Evolutionary conservation across 2,329 filamentous ascomycete genomes (phyloP).

Genomic region (Exserohilum rostratum): DNA sequence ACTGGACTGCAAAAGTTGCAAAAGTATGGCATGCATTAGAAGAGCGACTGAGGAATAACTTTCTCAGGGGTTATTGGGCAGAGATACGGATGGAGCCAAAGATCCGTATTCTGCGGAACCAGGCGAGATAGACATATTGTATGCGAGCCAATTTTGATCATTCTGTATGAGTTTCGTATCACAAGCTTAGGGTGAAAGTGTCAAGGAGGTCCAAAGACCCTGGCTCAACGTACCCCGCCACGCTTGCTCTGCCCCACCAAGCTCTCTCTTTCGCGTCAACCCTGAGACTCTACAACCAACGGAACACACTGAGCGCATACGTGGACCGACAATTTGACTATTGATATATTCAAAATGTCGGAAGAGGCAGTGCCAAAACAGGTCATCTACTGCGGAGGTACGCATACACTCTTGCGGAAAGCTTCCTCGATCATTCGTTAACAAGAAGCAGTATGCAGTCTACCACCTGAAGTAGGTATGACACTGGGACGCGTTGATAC

Average conservation of each 20-base stretch:
- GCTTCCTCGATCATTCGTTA: slow-evolving; percentile 17
- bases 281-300: slow-evolving; percentile 6
- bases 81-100: slow-evolving; percentile 61
- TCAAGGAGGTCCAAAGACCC: slow-evolving; percentile 5
- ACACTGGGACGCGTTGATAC: slow-evolving; percentile 16
- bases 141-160: no score
- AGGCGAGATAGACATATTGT: slow-evolving; percentile 13
- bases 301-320: background rate
- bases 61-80: slow-evolving; percentile 61
- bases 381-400: slow-evolving; percentile 67
- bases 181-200: background rate
- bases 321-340: background rate
- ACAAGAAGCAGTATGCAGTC: slow-evolving; percentile 61
- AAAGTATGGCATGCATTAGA: slow-evolving; percentile 19
- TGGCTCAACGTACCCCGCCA: slow-evolving; percentile 19
- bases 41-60: slow-evolving; percentile 39
- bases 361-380: slow-evolving; percentile 56
- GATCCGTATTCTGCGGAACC: slow-evolving; percentile 57
- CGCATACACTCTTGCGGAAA: slow-evolving; percentile 21
- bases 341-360: slow-evolving; percentile 23
- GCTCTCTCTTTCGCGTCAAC: slow-evolving; percentile 20
- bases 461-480: slow-evolving; percentile 70
- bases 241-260: slow-evolving; percentile 19
- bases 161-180: background rate
- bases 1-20: slow-evolving; percentile 15